Base-by-base conservation (phyloP, 805 yeast genomes). In the Candida lessepsii region DNA sequence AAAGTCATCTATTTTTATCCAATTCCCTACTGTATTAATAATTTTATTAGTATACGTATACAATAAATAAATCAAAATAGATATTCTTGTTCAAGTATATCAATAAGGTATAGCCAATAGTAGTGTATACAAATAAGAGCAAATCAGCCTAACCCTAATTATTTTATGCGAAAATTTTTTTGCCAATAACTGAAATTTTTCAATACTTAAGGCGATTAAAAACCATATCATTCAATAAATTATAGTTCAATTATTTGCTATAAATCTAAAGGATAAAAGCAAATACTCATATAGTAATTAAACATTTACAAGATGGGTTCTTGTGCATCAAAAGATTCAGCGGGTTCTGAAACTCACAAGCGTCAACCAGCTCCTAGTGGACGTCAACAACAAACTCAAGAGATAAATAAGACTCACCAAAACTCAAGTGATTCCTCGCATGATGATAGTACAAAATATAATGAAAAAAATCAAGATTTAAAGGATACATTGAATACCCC, bases 271-370 rank as follows among this genome's bases (percentile, higher is more conserved):
- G 5, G 25, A 19, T 18, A 30, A 5, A 15, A 28, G 11, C 32
- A 5, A 29, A 18, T 15, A 15, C 16, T 18, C 13, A 29, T n/a
- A 4, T 29, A 5, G 11, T 29, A 15, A 15, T 10, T 31, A 20
- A 5, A 32, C 14, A 24, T 5, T 16, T 7, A 14, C n/a, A 26
- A 20, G 11, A 56, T 56, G 61, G 61, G 61, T 16, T 45, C 49
- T 11, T 56, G 61, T 46, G 39, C 49, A 27, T 56, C 61, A 15
- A 55, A 52, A 30, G 52, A 44, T 18, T 37, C 49, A 37, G 46
- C 49, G 13, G 49, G 46, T 34, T 26, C 44, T 32, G 45, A 41
- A 9, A 26, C 47, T 7, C 17, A 40, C 5, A 19, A 29, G n/a
- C 24, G 15, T 4, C 29, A 25, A 24, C 14, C 33, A 15, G 23